phyloP scores from a whole-genome alignment of 2,329 filamentous ascomycete species.

The Fusarium chuoi region DNA sequence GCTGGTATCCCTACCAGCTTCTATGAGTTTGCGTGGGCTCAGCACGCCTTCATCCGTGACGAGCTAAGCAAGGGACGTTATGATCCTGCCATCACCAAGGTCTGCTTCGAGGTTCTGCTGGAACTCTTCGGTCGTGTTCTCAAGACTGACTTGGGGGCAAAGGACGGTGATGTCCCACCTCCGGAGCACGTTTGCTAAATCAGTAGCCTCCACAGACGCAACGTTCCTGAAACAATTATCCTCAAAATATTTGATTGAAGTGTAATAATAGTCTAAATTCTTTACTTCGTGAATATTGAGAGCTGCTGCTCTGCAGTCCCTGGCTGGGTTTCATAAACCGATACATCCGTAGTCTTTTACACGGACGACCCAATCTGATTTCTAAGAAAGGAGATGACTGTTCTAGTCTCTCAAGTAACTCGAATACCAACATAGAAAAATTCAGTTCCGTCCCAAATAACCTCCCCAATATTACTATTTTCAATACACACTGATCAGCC shows the following conservation, averaged over 20 bases:
- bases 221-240: background rate
- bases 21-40: conserved; percentile 92
- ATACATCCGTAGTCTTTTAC: conserved; percentile 30
- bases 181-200: conserved; percentile 78
- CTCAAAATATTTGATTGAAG: conserved; percentile 14
- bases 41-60: conserved; percentile 94
- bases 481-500: conserved; percentile 22
- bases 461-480: conserved; percentile 13
- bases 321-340: conserved; percentile 26
- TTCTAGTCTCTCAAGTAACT: conserved; percentile 27
- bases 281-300: conserved; percentile 43
- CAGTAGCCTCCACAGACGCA: background rate
- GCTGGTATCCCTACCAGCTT: conserved; percentile 80
- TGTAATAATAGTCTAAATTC: conserved; percentile 43
- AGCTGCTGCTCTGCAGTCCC: conserved; percentile 26
- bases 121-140: conserved; percentile 85
- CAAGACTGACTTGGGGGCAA: conserved; percentile 80
- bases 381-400: conserved; percentile 23
- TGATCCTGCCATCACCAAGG: conserved; percentile 84
- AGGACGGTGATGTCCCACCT: conserved; percentile 68
- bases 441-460: conserved; percentile 8
- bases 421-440: conserved; percentile 28
- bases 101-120: conserved; percentile 90
- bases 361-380: conserved; percentile 34
- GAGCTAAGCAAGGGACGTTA: conserved; percentile 95